phyloP scores from a whole-genome alignment of 73 alveolate genomes.

The Halteria grandinella region DNA sequence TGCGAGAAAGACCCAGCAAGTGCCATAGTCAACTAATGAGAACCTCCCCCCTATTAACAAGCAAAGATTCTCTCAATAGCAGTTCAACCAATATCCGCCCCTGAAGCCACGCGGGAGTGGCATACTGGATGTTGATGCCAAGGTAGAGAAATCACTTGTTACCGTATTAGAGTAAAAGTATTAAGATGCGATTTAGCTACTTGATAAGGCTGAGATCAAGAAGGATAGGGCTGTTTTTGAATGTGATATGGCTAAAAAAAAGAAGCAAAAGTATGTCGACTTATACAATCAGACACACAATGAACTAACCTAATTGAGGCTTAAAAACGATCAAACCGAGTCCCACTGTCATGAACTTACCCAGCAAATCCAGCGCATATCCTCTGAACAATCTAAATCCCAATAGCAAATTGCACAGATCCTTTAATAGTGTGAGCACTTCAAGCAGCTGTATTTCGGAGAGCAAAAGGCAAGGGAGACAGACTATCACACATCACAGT shows the following conservation, averaged over 20 bases:
- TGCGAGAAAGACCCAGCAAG: not conserved
- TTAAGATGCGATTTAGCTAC: conserved; percentile 15
- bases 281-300: conserved; percentile 13
- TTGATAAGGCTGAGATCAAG: conserved; percentile 20
- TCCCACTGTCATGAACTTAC: not conserved
- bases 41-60: conserved; percentile 48
- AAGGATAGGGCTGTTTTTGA: conserved; percentile 30
- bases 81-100: conserved; percentile 20
- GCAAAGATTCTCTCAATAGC: conserved; percentile 24
- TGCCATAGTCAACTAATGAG: conserved; percentile 20
- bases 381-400: conserved; percentile 1
- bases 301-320: not conserved
- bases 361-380: not conserved
- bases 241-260: conserved; percentile 44
- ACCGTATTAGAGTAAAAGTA: conserved; percentile 36
- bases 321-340: not conserved
- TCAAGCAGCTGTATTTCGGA: conserved; percentile 2
- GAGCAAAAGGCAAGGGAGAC: conserved; percentile 24
- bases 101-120: not conserved
- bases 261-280: conserved; percentile 7
- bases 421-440: not conserved
- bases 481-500: not conserved
- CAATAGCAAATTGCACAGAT: not conserved
- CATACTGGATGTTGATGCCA: conserved; percentile 22
- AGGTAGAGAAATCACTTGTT: conserved; percentile 30